phyloP scores from a whole-genome alignment of 2,329 filamentous ascomycete genomes.

The Davidsoniella virescens region DNA sequence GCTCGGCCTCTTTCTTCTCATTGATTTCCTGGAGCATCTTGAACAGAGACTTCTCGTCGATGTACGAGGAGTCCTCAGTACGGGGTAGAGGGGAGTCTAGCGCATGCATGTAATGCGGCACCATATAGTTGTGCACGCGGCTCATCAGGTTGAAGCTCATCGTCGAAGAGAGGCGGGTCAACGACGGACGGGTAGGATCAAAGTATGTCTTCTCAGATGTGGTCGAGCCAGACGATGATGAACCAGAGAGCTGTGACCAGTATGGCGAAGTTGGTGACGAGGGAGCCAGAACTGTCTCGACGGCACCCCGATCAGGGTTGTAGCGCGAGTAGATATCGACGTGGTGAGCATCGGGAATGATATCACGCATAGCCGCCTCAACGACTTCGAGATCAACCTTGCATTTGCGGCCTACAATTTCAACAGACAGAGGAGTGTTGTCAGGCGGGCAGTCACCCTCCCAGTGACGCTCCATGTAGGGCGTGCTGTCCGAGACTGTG shows the following conservation, averaged over 20 bases:
- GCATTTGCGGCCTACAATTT: conserved; percentile 24
- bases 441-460: conserved; percentile 31
- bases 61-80: conserved; percentile 17
- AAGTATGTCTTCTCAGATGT: conserved; percentile 1
- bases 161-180: conserved; percentile 7
- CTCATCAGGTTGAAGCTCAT: conserved; percentile 6
- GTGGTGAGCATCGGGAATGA: conserved; percentile 3
- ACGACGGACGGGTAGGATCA: conserved; percentile 2
- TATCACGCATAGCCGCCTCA: conserved; percentile 15
- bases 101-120: conserved; percentile 23
- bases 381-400: conserved; percentile 19
- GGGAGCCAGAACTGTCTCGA: conserved; percentile 8
- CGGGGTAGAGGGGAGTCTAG: conserved; percentile 22
- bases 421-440: conserved; percentile 28
- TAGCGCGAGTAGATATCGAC: conserved; percentile 11
- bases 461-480: conserved; percentile 30
- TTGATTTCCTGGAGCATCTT: conserved; percentile 18
- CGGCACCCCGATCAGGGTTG: conserved; percentile 11
- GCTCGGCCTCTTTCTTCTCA: conserved; percentile 15
- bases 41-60: conserved; percentile 23
- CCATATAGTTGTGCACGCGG: conserved; percentile 21
- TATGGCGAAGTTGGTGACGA: neutral
- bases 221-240: neutral
- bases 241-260: neutral
- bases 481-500: conserved; percentile 27